A percentile compares a stretch with the other conserved stretches of the same genome.
phyloP scores from a whole-genome alignment of 2,329 filamentous ascomycete genomes.

The Cladophialophora exuberans region DNA sequence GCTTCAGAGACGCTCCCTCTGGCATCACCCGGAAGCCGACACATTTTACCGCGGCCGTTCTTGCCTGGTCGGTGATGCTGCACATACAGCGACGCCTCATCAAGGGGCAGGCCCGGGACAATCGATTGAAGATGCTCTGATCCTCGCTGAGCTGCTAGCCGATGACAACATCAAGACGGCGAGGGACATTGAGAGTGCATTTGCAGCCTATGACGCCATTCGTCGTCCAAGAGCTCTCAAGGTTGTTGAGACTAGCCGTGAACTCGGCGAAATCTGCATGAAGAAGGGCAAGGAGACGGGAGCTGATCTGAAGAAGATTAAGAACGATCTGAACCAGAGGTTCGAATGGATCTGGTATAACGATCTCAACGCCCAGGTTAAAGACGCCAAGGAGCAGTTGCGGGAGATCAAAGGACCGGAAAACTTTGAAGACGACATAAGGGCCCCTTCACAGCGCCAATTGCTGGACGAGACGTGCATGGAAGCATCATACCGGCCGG shows the following conservation, averaged over 20 bases:
- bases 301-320: slow-evolving; percentile 2
- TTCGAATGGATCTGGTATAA: slow-evolving; percentile 11
- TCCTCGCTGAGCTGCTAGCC: slow-evolving; percentile 39
- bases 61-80: slow-evolving; percentile 44
- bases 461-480: neutral
- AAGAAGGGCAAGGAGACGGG: neutral
- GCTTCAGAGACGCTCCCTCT: slow-evolving; percentile 16
- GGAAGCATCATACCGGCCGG: slow-evolving; percentile 1
- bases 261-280: slow-evolving; percentile 2
- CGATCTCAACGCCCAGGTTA: slow-evolving; percentile 1
- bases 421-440: slow-evolving; percentile 2
- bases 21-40: slow-evolving; percentile 37
- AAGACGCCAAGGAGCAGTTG: neutral
- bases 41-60: slow-evolving; percentile 38
- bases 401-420: neutral
- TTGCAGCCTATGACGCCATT: slow-evolving; percentile 56
- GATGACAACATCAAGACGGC: slow-evolving; percentile 37
- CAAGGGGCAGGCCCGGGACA: slow-evolving; percentile 44
- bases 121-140: slow-evolving; percentile 44
- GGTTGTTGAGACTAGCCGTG: slow-evolving; percentile 38
- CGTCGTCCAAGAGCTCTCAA: slow-evolving; percentile 54
- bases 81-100: slow-evolving; percentile 44
- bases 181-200: slow-evolving; percentile 48
- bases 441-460: slow-evolving; percentile 1
- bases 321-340: neutral